phyloP scores from a whole-genome alignment of 768 basidiomycete species.

The Plicaturopsis crispa region DNA sequence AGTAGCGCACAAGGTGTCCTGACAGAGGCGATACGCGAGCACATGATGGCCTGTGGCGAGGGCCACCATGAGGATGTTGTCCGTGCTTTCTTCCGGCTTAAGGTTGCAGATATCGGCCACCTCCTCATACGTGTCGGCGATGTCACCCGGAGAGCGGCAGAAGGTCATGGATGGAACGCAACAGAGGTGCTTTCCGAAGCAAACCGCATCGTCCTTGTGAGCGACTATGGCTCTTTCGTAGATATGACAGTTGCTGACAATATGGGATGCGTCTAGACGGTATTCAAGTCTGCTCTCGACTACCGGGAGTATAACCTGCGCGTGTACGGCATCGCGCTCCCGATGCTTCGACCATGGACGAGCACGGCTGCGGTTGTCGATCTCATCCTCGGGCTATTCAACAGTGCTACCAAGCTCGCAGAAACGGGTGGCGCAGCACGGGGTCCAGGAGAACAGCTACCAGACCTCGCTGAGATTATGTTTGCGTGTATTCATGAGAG shows the following conservation, averaged over 20 bases:
- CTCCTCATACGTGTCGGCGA: constrained; percentile 56
- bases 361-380: constrained; percentile 64
- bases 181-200: constrained; percentile 51
- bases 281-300: constrained; percentile 63
- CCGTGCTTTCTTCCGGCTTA: constrained; percentile 76
- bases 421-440: constrained; percentile 25
- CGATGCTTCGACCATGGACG: constrained; percentile 79
- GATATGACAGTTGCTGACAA: constrained; percentile 1
- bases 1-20: constrained; percentile 56
- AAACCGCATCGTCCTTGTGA: constrained; percentile 62
- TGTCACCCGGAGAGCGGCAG: constrained; percentile 34
- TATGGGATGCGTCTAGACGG: constrained; percentile 36
- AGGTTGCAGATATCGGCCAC: constrained; percentile 56
- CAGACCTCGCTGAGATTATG: constrained; percentile 53
- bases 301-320: constrained; percentile 66
- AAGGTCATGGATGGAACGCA: constrained; percentile 36
- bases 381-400: constrained; percentile 63
- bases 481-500: constrained; percentile 65
- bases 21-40: constrained; percentile 60
- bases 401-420: constrained; percentile 44
- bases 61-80: constrained; percentile 66
- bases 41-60: constrained; percentile 54
- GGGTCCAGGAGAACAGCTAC: constrained; percentile 48
- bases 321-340: constrained; percentile 72
- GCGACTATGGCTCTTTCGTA: constrained; percentile 15